These are phyloP conservation scores for Asterella californica DNA, from an alignment of 225 moss, liverwort and hornwort genomes.

Conservation along the genomic window DNA sequence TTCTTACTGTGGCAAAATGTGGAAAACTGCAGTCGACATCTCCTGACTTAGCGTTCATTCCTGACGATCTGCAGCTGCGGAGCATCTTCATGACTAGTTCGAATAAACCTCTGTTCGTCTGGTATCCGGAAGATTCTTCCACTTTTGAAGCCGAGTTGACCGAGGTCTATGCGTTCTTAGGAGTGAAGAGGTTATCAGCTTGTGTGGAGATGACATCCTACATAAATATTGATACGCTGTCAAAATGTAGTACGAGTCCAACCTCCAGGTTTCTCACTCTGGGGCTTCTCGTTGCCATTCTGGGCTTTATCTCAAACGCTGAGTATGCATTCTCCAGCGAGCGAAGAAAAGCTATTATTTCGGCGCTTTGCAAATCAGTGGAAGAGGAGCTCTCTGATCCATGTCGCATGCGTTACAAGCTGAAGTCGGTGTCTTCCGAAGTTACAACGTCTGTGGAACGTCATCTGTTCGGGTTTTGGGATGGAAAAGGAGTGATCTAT, in stretches of 20 bases:
- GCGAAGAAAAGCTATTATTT: not conserved
- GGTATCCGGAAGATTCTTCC: slow-evolving; percentile 17
- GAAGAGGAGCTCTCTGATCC: not conserved
- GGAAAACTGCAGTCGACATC: not conserved
- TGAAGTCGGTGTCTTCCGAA: too few species aligned
- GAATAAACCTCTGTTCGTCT: slow-evolving; percentile 1
- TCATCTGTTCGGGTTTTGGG: not conserved
- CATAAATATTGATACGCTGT: not conserved
- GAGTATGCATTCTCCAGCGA: not conserved
- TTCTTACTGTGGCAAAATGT: not conserved
- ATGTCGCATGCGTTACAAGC: not conserved
- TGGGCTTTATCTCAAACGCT: not conserved
- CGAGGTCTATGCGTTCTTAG: slow-evolving; percentile 9
- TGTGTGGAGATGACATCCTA: not conserved
- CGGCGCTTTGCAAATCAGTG: not conserved
- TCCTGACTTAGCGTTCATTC: slow-evolving; percentile 3
- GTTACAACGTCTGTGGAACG: not conserved
- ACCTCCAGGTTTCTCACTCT: not conserved
- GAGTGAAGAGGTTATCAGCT: slow-evolving; percentile 3
- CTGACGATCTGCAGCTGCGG: slow-evolving; percentile 19
- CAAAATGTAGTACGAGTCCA: not conserved
- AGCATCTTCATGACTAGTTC: not conserved
- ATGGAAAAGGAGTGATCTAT: not conserved
- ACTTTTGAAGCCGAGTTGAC: slow-evolving; percentile 14
- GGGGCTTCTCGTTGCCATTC: slow-evolving; percentile 13